Evolutionary conservation across 164 flowering plant genomes (phyloP), one percentile per base, ranked within the genome.

Genomic region (Litsea cubeba): DNA sequence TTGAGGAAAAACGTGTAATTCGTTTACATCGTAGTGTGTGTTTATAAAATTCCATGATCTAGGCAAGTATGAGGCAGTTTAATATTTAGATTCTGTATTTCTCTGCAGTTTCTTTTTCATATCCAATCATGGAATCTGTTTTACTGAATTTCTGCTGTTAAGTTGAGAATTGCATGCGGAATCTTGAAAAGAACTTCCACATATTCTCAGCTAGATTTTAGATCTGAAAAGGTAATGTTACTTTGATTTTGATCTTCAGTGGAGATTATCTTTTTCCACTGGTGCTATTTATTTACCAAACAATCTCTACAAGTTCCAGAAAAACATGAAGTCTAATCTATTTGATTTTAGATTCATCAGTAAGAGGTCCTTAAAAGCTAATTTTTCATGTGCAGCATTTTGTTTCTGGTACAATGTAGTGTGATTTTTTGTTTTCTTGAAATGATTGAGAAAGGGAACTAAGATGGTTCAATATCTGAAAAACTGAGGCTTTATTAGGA

Each of bases 401-500:
- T 63, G 23, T 63, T 22, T 10, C 24, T 22, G 35, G 26, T 63
- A 22, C 65, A 22, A n/a, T 24, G n/a, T 63, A 63, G 26, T 63
- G 65, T 63, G 3, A 2, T n/a, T n/a, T 63, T n/a, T 24, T 3
- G 30, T 20, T 8, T 20, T 62, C 5, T n/a, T 23, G 12, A 63
- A 63, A 30, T 30, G 35, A 30, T 30, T 30, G 35, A 30, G 35
- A 30, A 30, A 30, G 35, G 35, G 35, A 30, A 30, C 35, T 30
- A 30, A 10, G 66, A 22, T 12, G 4, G 66, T 22, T 60, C 17
- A 8, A 30, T 66, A 58, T 71, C 66, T 23, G 35, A 22, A 2
- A 12, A 50, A 70, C 22, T 75, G 65, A 57, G 65, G 68, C 18
- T 63, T 72, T 49, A 49, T 32, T 32, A 12, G 24, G 69, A 72